phyloP scores from a whole-genome alignment of 176 grass and related monocot genomes.

The Musa acuminata region DNA sequence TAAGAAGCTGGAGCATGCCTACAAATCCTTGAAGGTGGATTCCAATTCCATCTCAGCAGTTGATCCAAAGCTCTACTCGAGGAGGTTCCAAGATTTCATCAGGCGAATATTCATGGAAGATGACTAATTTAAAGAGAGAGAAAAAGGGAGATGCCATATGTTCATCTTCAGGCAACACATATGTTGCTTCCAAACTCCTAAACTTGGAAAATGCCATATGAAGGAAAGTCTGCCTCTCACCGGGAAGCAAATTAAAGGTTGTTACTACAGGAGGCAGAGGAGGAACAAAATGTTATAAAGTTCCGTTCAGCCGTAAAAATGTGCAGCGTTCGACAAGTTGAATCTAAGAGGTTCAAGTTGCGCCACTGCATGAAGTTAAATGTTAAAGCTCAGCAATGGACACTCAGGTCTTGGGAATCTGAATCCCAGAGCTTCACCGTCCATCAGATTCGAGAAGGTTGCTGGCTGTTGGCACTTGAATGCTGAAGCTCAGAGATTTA shows the following conservation, averaged over 20 bases:
- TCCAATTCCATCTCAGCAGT: conserved; percentile 86
- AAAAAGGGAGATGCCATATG: background rate
- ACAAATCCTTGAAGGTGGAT: conserved; percentile 80
- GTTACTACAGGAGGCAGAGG: too few species aligned
- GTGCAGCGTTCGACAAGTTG: too few species aligned
- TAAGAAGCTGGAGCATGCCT: conserved; percentile 68
- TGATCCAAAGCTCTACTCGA: conserved; percentile 86
- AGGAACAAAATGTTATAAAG: background rate
- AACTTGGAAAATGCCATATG: too few species aligned
- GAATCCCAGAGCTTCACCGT: background rate
- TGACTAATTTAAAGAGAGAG: background rate
- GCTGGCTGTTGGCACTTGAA: background rate
- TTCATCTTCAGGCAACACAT: background rate
- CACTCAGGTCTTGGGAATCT: background rate
- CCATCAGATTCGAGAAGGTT: background rate
- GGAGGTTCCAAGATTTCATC: conserved; percentile 92
- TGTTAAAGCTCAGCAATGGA: background rate
- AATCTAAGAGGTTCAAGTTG: too few species aligned
- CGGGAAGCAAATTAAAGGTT: too few species aligned
- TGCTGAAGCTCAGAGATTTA: background rate
- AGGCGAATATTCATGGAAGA: conserved; percentile 79
- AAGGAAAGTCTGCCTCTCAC: too few species aligned
- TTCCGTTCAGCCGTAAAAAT: too few species aligned
- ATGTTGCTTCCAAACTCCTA: background rate
- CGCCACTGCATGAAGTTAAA: background rate